These are phyloP conservation scores for Atalantia buxifolia DNA, from an alignment of 345 rosid species.

Conservation along the genomic window DNA sequence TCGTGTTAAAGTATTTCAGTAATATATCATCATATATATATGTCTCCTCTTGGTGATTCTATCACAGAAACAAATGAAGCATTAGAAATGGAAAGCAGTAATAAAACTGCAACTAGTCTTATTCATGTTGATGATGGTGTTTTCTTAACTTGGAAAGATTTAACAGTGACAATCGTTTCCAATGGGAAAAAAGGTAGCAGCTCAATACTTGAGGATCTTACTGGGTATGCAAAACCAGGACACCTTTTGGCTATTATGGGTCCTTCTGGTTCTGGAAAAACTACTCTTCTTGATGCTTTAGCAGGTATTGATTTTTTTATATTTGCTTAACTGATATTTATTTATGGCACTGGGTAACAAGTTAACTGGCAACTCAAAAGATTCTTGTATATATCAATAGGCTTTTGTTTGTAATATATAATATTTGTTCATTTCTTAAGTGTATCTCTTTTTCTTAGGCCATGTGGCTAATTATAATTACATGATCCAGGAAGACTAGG, in stretches of 20 bases:
- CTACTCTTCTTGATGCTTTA: slow-evolving; percentile 42
- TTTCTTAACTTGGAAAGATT: slow-evolving; percentile 40
- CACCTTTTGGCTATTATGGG: slow-evolving; percentile 55
- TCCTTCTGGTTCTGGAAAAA: slow-evolving; percentile 57
- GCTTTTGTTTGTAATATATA: no score
- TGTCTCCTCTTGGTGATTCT: neutral
- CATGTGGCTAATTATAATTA: neutral
- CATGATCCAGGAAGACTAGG: slow-evolving; percentile 39
- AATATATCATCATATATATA: no score
- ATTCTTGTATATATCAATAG: no score
- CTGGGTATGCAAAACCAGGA: slow-evolving; percentile 49
- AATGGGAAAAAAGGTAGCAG: slow-evolving; percentile 19
- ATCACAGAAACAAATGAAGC: neutral
- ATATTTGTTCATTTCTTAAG: no score
- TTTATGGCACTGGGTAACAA: no score
- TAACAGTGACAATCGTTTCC: slow-evolving; percentile 32
- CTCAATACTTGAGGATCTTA: slow-evolving; percentile 34
- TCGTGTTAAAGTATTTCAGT: no score
- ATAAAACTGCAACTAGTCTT: neutral
- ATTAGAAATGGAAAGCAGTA: neutral
- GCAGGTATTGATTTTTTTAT: slow-evolving; percentile 25
- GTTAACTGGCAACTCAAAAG: no score
- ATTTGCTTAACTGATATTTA: no score
- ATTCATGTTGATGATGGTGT: slow-evolving; percentile 9
- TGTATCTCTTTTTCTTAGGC: no score